Base-by-base conservation (phyloP, 2,329 filamentous ascomycete genomes). In the Lecanicillium sp. region DNA sequence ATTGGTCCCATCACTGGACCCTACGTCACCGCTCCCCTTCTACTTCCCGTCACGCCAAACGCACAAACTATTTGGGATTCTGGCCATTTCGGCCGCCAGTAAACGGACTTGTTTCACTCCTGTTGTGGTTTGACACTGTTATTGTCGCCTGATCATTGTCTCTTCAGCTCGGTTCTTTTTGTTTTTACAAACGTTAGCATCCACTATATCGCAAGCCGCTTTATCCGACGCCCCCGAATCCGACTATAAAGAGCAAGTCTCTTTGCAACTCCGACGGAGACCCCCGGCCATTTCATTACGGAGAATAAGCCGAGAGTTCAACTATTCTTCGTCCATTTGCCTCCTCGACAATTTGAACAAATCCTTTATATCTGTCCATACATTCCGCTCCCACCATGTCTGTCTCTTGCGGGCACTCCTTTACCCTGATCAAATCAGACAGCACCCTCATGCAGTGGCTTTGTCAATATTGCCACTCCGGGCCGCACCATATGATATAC, bases 401-500 rank as follows among this genome's bases (percentile, higher is more conserved):
- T 44, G 71, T 66, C 54, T 72, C 73, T 51, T 86, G 82, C 62
- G 71, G 73, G 29, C 82, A 86, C 61, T 72, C 72, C 10, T 86
- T 84, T 66, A 73, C 72, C 58, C 72, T 84, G 63, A 75, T 86
- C 66, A 86, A 86, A 65, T 81, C 79, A 24, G 79, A 84, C 58
- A 83, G 70, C 59, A 82, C 74, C 10, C 62, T 85, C 46, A 73
- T 86, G 48, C 75, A 82, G 61, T 86, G 81, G 81, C 71, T 72
- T 43, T 86, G 83, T 69, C 73, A 77, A 51, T 66, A 82, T 58
- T 86, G 82, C 61, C 75, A 79, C 52, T 77, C 75, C 2, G 81
- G 81, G 2, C 81, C 81, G 44, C 77, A 81, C 64, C 84, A 80
- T 78, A 77, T 75, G 65, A 85, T 86, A 58, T 85, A 77, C 54